A percentile compares a stretch with the other conserved stretches of the same genome.
Conservation (phyloP, 768 basidiomycete species). For the Leccinum boreale region DNA sequence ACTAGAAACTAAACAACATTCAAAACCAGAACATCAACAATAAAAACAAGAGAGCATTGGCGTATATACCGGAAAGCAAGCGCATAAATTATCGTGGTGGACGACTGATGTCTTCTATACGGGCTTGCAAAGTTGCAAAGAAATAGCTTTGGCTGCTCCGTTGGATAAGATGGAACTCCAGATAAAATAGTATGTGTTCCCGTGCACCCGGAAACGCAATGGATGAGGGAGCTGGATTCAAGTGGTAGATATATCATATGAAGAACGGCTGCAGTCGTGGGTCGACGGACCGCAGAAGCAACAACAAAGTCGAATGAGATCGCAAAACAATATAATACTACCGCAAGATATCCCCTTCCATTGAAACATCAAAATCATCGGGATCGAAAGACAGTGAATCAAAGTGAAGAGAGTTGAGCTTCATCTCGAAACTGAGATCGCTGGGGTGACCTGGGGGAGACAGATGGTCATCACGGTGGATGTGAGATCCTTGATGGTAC, state of each 20-base stretch:
- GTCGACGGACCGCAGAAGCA: background rate
- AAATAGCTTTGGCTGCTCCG: slow-evolving; percentile 4
- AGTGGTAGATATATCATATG: slow-evolving; percentile 7
- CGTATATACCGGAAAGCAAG: slow-evolving; percentile 12
- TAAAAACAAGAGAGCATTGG: slow-evolving; percentile 13
- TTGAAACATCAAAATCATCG: slow-evolving; percentile 43
- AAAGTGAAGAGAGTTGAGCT: slow-evolving; percentile 70
- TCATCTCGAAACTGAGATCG: slow-evolving; percentile 59
- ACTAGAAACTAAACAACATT: slow-evolving; percentile 1
- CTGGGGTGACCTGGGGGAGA: slow-evolving; percentile 16
- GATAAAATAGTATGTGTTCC: background rate
- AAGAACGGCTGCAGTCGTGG: background rate
- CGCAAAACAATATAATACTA: slow-evolving; percentile 9
- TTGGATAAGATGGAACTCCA: background rate
- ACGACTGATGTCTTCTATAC: slow-evolving; percentile 9
- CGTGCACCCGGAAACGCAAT: background rate
- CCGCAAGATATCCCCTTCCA: slow-evolving; percentile 15
- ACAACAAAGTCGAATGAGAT: background rate
- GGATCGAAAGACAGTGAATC: slow-evolving; percentile 67
- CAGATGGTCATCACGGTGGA: background rate
- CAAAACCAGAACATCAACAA: slow-evolving; percentile 4
- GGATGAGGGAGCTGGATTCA: slow-evolving; percentile 2
- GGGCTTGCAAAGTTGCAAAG: background rate
- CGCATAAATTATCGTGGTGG: slow-evolving; percentile 12
- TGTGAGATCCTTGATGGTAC: slow-evolving; percentile 1